phyloP scores from a whole-genome alignment of 169 alveolate genomes.

The Plasmodium gonderi region DNA sequence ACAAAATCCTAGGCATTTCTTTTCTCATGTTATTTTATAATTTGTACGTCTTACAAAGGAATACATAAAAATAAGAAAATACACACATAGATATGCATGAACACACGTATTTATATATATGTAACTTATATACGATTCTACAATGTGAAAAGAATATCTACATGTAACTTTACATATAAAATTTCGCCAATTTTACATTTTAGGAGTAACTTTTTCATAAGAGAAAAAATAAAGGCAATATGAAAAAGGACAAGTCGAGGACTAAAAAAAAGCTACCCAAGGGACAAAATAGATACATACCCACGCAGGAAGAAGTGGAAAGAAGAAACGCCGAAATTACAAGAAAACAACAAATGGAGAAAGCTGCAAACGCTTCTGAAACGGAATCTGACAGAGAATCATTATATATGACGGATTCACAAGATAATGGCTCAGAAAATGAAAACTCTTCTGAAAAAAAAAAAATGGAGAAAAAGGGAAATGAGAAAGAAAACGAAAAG shows the following conservation, averaged over 20 bases:
- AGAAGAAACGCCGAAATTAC: conserved; percentile 58
- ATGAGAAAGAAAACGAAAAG: not conserved
- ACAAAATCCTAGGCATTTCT: not conserved
- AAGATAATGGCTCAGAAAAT: not conserved
- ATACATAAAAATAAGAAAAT: not conserved
- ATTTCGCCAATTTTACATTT: not conserved
- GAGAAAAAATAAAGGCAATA: not conserved
- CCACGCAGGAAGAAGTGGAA: conserved; percentile 69
- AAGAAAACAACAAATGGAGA: conserved; percentile 19
- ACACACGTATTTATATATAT: not conserved
- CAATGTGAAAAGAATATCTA: not conserved
- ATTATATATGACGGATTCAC: not conserved
- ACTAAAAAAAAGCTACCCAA: conserved; percentile 50
- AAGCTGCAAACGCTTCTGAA: not conserved
- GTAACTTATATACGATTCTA: not conserved
- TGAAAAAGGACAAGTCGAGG: conserved; percentile 34
- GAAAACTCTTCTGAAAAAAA: not conserved
- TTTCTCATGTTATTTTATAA: too few relatives aligned
- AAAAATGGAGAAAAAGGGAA: not conserved
- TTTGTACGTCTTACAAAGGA: too few relatives aligned
- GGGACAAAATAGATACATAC: conserved; percentile 38
- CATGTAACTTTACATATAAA: not conserved
- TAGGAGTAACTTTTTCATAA: not conserved
- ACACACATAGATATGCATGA: not conserved
- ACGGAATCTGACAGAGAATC: conserved; percentile 3